Evolutionary conservation across 2,329 filamentous ascomycete genomes (phyloP).

Genomic region (Alternaria arborescens): DNA sequence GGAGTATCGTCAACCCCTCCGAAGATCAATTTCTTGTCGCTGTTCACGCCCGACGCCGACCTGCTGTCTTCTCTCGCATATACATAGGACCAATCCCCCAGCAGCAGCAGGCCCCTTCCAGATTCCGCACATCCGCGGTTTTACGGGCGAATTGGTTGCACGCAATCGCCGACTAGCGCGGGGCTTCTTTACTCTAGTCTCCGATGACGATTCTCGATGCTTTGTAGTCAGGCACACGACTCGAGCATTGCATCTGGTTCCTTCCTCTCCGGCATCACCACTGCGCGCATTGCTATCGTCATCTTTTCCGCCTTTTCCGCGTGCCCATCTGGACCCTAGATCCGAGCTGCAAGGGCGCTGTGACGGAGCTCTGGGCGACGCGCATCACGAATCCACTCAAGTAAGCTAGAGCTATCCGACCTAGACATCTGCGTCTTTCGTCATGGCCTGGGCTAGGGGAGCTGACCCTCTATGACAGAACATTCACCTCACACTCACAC

Average conservation of each 20-base stretch:
- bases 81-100: slow-evolving; percentile 5
- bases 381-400: slow-evolving; percentile 19
- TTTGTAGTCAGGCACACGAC: slow-evolving; percentile 21
- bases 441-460: slow-evolving; percentile 25
- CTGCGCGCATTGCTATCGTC: slow-evolving; percentile 6
- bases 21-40: slow-evolving; percentile 17
- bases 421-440: slow-evolving; percentile 30
- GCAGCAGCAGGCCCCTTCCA: neutral
- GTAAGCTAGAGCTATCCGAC: slow-evolving; percentile 31
- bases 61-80: neutral
- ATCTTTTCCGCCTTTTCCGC: slow-evolving; percentile 18
- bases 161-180: slow-evolving; percentile 17
- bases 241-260: slow-evolving; percentile 11
- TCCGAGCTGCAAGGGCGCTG: slow-evolving; percentile 11
- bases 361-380: slow-evolving; percentile 19
- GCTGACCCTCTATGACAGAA: slow-evolving; percentile 22
- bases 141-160: slow-evolving; percentile 14
- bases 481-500: slow-evolving; percentile 8
- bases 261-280: slow-evolving; percentile 9
- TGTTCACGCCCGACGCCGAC: slow-evolving; percentile 10
- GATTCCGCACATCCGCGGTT: slow-evolving; percentile 17
- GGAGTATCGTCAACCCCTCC: slow-evolving; percentile 17
- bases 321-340: slow-evolving; percentile 15
- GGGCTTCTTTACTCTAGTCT: slow-evolving; percentile 18
- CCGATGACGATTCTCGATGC: slow-evolving; percentile 32